Evolutionary conservation across 345 rosid species (phyloP).

Genomic region (Populus alba): DNA sequence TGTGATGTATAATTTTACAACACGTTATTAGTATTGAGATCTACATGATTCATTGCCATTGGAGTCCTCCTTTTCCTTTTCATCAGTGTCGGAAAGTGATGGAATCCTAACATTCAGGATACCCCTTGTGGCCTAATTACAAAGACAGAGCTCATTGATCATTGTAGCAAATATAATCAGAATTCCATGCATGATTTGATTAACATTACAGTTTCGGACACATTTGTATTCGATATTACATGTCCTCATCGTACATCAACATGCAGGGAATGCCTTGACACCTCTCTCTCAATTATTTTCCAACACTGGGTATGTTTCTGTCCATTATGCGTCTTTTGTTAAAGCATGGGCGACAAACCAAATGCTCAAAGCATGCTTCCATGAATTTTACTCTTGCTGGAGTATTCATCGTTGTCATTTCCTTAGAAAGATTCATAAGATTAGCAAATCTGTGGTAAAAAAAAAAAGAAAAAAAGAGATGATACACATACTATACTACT

Average conservation of each 20-base stretch:
- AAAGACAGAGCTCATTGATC: background rate
- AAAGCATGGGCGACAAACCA: constrained; percentile 4
- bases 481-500: constrained; percentile 52
- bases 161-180: background rate
- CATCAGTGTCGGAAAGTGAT: constrained; percentile 16
- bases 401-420: constrained; percentile 28
- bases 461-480: constrained; percentile 30
- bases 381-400: constrained; percentile 12
- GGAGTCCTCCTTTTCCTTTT: background rate
- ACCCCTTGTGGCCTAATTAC: background rate
- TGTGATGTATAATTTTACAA: background rate
- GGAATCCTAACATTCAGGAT: constrained; percentile 14
- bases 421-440: constrained; percentile 34
- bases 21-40: background rate
- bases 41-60: constrained; percentile 3
- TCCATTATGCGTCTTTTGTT: background rate
- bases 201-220: background rate
- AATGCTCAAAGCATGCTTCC: constrained; percentile 11
- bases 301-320: background rate
- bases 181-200: constrained; percentile 15
- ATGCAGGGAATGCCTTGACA: background rate
- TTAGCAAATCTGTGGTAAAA: constrained; percentile 20
- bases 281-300: constrained; percentile 20
- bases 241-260: background rate
- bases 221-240: background rate